Conservation (phyloP, 2,329 filamentous ascomycete species). For the Fusarium beomiforme region DNA sequence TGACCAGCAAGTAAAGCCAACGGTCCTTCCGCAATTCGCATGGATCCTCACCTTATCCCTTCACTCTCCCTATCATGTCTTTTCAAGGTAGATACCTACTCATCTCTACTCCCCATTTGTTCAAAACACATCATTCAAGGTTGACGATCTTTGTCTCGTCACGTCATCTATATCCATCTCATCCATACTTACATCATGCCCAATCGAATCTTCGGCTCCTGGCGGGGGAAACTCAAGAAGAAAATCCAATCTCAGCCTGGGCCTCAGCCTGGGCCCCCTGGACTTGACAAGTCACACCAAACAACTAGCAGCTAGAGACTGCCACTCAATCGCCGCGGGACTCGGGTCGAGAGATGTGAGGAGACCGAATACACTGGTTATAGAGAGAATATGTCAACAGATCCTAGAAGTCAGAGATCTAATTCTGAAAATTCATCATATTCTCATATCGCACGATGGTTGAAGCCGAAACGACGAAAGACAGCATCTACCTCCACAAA, state of each 20-base stretch:
- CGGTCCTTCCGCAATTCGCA: not conserved
- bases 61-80: not conserved
- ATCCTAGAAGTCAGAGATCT: not conserved
- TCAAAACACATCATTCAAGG: not conserved
- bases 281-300: not conserved
- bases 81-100: not conserved
- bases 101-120: not conserved
- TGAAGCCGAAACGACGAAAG: constrained; percentile 27
- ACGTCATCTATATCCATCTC: constrained; percentile 12
- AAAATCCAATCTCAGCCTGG: not conserved
- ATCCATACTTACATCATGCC: constrained; percentile 22
- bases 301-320: constrained; percentile 24
- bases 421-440: constrained; percentile 11
- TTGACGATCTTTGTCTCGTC: not conserved
- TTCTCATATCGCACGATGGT: constrained; percentile 18
- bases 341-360: constrained; percentile 1
- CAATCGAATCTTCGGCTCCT: constrained; percentile 16
- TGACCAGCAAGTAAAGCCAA: not conserved
- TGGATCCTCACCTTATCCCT: not conserved
- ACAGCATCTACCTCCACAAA: constrained; percentile 2
- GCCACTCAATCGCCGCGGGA: constrained; percentile 17
- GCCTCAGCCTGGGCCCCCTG: not conserved
- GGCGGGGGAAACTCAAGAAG: not conserved
- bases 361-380: not conserved
- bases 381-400: not conserved